Percentiles rank a stretch among this genome's conserved stretches.
phyloP scores from a whole-genome alignment of 2,329 filamentous ascomycete genomes.

The Nigrograna mackinnonii region DNA sequence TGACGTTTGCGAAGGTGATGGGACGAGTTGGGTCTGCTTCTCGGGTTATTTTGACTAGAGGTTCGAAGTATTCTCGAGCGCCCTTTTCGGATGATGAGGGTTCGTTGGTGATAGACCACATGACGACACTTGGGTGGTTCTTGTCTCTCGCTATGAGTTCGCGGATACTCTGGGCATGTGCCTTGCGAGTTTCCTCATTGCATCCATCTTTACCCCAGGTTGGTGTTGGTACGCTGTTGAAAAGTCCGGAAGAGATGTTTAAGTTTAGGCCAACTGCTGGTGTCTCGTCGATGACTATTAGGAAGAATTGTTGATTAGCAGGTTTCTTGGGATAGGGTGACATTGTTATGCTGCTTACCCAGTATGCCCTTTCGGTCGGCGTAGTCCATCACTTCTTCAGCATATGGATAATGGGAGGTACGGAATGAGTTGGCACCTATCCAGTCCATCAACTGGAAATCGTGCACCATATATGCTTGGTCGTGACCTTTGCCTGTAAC shows the following conservation, averaged over 20 bases:
- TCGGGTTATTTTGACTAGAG: slow-evolving; percentile 5
- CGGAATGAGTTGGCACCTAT: slow-evolving; percentile 12
- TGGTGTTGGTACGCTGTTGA: background rate
- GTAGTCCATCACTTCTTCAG: slow-evolving; percentile 12
- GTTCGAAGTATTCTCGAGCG: slow-evolving; percentile 11
- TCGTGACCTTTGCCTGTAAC: background rate
- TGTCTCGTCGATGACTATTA: slow-evolving; percentile 11
- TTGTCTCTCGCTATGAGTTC: background rate
- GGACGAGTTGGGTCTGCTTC: slow-evolving; percentile 8
- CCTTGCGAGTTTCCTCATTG: background rate
- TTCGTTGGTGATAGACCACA: slow-evolving; percentile 10
- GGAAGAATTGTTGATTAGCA: no score
- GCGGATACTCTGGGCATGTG: background rate
- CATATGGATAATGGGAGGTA: slow-evolving; percentile 12
- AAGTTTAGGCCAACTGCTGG: slow-evolving; percentile 7
- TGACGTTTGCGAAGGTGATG: slow-evolving; percentile 10
- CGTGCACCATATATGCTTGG: background rate
- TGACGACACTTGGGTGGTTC: background rate
- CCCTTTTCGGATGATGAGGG: slow-evolving; percentile 11
- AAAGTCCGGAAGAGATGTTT: slow-evolving; percentile 7
- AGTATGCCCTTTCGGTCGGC: slow-evolving; percentile 13
- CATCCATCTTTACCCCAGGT: background rate
- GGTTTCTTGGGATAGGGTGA: no score
- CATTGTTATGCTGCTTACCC: no score
- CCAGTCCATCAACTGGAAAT: slow-evolving; percentile 8